Evolutionary conservation across 345 rosid genomes (phyloP).

Genomic region (Combretum micranthum): DNA sequence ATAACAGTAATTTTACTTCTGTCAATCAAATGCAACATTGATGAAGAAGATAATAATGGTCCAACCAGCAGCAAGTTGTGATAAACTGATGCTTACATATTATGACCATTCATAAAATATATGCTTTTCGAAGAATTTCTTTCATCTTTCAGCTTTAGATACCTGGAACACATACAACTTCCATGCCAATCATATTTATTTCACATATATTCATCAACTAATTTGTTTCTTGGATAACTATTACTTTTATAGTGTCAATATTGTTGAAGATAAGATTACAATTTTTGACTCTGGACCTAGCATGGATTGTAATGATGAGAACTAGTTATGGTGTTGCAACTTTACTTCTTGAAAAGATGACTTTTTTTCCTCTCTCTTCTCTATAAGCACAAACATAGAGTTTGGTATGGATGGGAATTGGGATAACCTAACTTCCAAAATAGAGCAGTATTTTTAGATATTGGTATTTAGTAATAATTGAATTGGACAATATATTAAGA

Average conservation of each 20-base stretch:
- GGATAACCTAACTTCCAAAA: neutral
- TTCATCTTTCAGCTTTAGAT: no score
- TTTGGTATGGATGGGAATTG: neutral
- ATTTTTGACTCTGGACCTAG: slow-evolving; percentile 77
- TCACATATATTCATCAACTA: neutral
- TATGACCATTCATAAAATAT: neutral
- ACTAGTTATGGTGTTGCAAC: slow-evolving; percentile 35
- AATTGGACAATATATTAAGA: no score
- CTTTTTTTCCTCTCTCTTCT: no score
- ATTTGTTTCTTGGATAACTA: neutral
- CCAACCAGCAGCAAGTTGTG: no score
- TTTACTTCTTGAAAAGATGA: neutral
- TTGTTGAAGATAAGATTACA: slow-evolving; percentile 35
- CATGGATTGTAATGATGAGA: slow-evolving; percentile 60
- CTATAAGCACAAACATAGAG: neutral
- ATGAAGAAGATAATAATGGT: no score
- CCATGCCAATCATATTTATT: neutral
- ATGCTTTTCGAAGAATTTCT: neutral
- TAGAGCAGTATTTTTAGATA: no score
- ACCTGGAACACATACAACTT: neutral
- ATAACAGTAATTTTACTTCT: no score
- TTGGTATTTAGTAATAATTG: no score
- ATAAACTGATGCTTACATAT: neutral
- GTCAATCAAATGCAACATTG: no score
- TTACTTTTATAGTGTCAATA: slow-evolving; percentile 35